Percentiles rank a stretch among this genome's conserved stretches.
These are phyloP conservation scores for Solanum chiquidenum DNA, from an alignment of 257 asterid species.

Conservation along the genomic window DNA sequence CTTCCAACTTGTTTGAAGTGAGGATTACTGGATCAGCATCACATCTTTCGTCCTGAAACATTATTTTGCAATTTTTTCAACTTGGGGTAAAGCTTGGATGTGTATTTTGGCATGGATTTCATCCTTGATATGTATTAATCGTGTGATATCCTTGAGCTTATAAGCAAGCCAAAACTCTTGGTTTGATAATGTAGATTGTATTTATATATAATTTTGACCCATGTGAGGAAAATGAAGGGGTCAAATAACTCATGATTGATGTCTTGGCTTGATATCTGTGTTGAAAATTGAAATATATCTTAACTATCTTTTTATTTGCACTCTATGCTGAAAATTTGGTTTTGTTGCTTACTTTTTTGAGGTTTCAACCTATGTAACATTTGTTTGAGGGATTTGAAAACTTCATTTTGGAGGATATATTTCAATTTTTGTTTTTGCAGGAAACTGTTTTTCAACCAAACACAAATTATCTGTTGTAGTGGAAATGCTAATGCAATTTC, in stretches of 20 bases:
- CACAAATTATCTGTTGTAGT: background rate
- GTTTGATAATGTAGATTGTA: background rate
- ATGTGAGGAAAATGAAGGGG: background rate
- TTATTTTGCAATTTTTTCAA: conserved; percentile 6
- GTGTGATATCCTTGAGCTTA: background rate
- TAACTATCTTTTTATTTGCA: background rate
- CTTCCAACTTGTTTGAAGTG: conserved; percentile 79
- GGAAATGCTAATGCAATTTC: background rate
- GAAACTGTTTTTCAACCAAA: background rate
- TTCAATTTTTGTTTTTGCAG: background rate
- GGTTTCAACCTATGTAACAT: background rate
- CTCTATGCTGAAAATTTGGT: background rate
- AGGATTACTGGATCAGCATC: conserved; percentile 10
- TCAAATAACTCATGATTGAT: background rate
- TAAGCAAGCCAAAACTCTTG: background rate
- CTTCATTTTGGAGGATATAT: background rate
- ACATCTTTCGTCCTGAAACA: conserved; percentile 6
- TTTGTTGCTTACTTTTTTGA: background rate
- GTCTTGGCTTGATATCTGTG: background rate
- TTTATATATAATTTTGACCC: background rate
- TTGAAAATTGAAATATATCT: background rate
- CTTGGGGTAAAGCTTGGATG: conserved; percentile 4
- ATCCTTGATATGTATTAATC: background rate
- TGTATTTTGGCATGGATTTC: background rate
- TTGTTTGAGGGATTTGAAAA: background rate